Evolutionary conservation across 176 grass and related monocot genomes (phyloP), one percentile per base, ranked within the genome.

Genomic region (Oryza punctata): DNA sequence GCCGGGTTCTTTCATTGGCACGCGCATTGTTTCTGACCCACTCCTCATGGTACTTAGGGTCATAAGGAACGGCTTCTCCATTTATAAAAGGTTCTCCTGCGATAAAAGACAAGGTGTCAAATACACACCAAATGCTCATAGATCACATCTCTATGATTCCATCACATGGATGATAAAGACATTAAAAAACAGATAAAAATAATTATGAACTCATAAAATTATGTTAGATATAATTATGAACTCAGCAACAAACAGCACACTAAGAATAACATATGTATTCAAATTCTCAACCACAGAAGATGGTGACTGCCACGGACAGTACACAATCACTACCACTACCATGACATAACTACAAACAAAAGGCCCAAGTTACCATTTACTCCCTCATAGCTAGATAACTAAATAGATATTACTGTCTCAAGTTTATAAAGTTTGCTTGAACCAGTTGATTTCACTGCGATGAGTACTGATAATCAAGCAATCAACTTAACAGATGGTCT

Each of bases 71-170:
- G 49, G 91, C 87, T 85, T 99, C 65, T 69, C 91, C 93, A 84
- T 98, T 81, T 50, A 98, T 85, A 78, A 98, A 99, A 45, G 95
- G 95, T n/a, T 99, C 96, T 32, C 96, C 93, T 99, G 76, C 38
- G 82, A 80, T 50, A 83, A 27, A 84, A 26, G 59, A 78, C 46
- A 79, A 72, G 4, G 21, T 15, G 49, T 66, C 16, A 64, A 29
- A 77, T 32, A 69, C 15, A 8, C 14, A 71, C 19, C 57, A 61
- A 61, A 35, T 24, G 21, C 10, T 11, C 2, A 35, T 4, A 35
- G 14, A 7, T 12, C 2, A 47, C 6, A 25, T 84, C 29, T 44
- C 18, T 64, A 24, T 60, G 3, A 61, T 52, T 24, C 10, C 6
- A 21, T 38, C 1, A 28, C 13, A 73, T 27, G 44, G 5, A 41